A percentile compares a stretch with the other conserved stretches of the same genome.
Conservation (phyloP, 2,329 filamentous ascomycete species). For the Fusarium phyllophilum region DNA sequence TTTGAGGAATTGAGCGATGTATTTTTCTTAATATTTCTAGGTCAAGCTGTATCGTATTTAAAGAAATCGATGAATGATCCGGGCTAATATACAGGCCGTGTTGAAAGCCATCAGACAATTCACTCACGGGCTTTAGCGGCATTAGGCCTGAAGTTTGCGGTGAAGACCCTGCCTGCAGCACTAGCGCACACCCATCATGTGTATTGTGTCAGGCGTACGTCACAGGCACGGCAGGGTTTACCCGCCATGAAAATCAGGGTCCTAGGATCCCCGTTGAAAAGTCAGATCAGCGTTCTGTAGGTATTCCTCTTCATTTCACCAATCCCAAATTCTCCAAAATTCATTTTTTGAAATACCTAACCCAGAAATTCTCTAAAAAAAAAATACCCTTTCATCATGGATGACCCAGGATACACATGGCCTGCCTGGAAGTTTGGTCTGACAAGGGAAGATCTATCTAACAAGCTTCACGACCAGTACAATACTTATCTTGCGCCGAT, state of each 20-base stretch:
- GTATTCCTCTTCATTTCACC: neutral
- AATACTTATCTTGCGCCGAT: constrained; percentile 64
- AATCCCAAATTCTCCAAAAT: neutral
- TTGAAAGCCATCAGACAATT: neutral
- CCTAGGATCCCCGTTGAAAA: neutral
- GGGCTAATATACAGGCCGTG: neutral
- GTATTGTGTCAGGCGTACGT: neutral
- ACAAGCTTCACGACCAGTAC: constrained; percentile 65
- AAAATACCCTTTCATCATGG: constrained; percentile 50
- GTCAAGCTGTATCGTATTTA: neutral
- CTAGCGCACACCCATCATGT: neutral
- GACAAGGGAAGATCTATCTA: constrained; percentile 65
- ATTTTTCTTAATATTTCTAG: neutral
- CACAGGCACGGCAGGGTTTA: neutral
- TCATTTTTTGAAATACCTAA: fast-evolving
- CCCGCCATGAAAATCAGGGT: neutral
- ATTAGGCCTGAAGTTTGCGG: neutral
- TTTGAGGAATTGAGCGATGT: fast-evolving
- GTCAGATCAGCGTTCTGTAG: neutral
- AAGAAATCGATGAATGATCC: neutral
- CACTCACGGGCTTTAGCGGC: neutral
- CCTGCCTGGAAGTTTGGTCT: constrained; percentile 69
- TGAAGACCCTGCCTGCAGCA: neutral
- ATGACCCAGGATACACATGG: constrained; percentile 62
- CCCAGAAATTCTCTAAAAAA: fast-evolving